phyloP scores from a whole-genome alignment of 305 asterid genomes.

The Plantago coronopus region DNA sequence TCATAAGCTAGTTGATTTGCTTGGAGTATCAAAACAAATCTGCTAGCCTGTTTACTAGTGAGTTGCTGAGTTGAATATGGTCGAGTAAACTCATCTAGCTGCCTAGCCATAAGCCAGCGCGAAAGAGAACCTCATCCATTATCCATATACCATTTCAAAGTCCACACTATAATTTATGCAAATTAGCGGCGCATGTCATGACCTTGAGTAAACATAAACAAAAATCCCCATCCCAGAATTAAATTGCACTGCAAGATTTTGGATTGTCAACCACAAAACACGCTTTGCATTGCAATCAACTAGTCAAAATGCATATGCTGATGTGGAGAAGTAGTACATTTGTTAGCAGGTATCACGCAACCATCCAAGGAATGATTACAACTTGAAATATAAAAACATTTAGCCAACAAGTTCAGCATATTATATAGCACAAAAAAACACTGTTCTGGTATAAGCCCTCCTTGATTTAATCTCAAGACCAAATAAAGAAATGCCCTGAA shows the following conservation, averaged over 20 bases:
- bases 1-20: too few species aligned
- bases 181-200: background rate
- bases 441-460: background rate
- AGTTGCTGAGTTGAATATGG: too few species aligned
- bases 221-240: too few species aligned
- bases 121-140: too few species aligned
- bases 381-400: constrained; percentile 4
- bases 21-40: too few species aligned
- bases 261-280: constrained; percentile 2
- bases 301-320: constrained; percentile 1
- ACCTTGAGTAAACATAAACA: background rate
- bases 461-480: background rate
- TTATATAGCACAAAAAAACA: background rate
- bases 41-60: too few species aligned
- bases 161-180: background rate
- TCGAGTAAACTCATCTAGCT: too few species aligned
- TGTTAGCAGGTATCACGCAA: constrained; percentile 4
- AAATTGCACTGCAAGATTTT: background rate
- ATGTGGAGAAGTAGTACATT: constrained; percentile 2
- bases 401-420: background rate
- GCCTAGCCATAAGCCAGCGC: too few species aligned
- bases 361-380: background rate
- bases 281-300: background rate
- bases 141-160: background rate
- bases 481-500: background rate